A percentile compares a stretch with the other conserved stretches of the same genome.
Conservation (phyloP, 306 rosid species). For the Cicer pinnatifidum region DNA sequence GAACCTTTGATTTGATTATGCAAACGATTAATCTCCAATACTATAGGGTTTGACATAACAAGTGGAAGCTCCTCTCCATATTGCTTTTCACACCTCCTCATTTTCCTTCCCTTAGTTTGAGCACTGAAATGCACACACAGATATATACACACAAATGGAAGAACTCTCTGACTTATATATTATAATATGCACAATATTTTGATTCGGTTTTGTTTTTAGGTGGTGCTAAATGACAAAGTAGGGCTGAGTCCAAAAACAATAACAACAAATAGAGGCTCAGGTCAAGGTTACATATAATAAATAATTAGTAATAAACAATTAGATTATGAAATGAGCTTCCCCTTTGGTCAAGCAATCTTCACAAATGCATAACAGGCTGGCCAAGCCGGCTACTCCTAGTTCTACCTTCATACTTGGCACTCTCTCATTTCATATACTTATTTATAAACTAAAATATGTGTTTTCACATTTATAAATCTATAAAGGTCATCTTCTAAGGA, state of each 20-base stretch:
- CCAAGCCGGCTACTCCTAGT: slow-evolving; percentile 57
- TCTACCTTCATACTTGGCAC: slow-evolving; percentile 42
- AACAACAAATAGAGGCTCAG: slow-evolving; percentile 35
- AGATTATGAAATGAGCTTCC: slow-evolving; percentile 24
- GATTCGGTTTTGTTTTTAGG: slow-evolving; percentile 14
- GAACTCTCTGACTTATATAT: slow-evolving; percentile 27
- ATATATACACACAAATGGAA: not conserved
- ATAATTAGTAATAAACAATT: not conserved
- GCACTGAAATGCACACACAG: slow-evolving; percentile 8
- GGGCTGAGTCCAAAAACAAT: slow-evolving; percentile 27
- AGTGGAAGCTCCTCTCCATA: slow-evolving; percentile 55
- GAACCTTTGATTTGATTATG: slow-evolving; percentile 76
- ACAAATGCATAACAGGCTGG: slow-evolving; percentile 48
- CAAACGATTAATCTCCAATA: slow-evolving; percentile 76
- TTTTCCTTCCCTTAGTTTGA: slow-evolving; percentile 32
- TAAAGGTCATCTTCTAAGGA: too few relatives aligned
- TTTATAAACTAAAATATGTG: too few relatives aligned
- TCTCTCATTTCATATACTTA: not conserved
- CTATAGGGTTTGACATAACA: slow-evolving; percentile 63
- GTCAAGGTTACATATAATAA: slow-evolving; percentile 7
- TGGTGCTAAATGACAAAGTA: slow-evolving; percentile 30
- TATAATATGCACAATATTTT: slow-evolving; percentile 18
- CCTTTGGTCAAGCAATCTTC: slow-evolving; percentile 53
- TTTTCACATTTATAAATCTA: too few relatives aligned
- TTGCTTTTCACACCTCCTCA: slow-evolving; percentile 67